These are phyloP conservation scores for Wickerhamiella domercqiae DNA, from an alignment of 805 yeast species.

Conservation along the genomic window DNA sequence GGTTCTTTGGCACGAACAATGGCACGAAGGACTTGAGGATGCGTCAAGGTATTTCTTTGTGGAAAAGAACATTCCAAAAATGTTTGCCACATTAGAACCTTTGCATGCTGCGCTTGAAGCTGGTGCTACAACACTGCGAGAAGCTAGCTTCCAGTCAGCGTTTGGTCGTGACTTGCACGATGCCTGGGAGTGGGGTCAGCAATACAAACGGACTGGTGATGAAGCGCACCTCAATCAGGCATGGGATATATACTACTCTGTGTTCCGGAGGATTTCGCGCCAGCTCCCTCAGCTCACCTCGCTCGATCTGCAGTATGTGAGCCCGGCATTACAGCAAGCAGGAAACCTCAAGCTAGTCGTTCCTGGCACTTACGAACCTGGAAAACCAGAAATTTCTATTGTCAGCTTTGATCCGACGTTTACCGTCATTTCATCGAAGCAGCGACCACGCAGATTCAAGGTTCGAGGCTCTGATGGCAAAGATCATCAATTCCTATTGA, in stretches of 20 bases:
- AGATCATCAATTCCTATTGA: constrained; percentile 64
- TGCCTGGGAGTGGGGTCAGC: constrained; percentile 86
- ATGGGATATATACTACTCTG: constrained; percentile 92
- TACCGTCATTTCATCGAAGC: constrained; percentile 83
- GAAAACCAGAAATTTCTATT: constrained; percentile 62
- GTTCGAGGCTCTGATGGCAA: constrained; percentile 85
- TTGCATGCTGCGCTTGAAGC: constrained; percentile 68
- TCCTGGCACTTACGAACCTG: constrained; percentile 86
- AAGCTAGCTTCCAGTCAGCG: constrained; percentile 79
- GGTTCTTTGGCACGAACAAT: constrained; percentile 91
- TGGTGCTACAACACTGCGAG: constrained; percentile 84
- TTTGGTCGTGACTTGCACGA: constrained; percentile 86
- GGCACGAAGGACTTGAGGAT: constrained; percentile 97
- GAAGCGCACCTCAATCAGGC: constrained; percentile 85
- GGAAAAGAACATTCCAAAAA: constrained; percentile 85
- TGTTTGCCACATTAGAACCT: constrained; percentile 84
- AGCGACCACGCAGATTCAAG: constrained; percentile 76
- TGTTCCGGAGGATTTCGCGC: constrained; percentile 77
- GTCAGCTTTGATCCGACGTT: constrained; percentile 65
- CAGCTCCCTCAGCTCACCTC: constrained; percentile 78
- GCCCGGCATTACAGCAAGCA: constrained; percentile 74
- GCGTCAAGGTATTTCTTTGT: constrained; percentile 89
- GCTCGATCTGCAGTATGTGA: constrained; percentile 80
- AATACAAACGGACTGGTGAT: constrained; percentile 73
- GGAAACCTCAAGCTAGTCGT: constrained; percentile 71